Evolutionary conservation across 1,139 yeast species (phyloP), one percentile per base, ranked within the genome.

Genomic region (Blastobotrys proliferans): DNA sequence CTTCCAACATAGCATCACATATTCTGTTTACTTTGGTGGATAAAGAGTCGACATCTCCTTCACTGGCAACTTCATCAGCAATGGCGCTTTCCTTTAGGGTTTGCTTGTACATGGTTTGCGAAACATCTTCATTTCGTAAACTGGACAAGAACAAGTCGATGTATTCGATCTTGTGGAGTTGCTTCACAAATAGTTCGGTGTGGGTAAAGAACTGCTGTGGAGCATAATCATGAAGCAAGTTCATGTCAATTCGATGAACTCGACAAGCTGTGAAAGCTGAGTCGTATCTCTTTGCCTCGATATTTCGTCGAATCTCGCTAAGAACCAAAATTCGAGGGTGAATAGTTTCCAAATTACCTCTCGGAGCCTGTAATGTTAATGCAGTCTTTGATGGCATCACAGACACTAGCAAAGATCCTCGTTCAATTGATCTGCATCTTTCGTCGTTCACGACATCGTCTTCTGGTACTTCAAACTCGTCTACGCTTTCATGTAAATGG

Each of bases 311-410:
- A 14, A 94, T 94, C 16, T 83, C 94, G 10, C 87, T 74, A 39
- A 94, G 69, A 11, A 92, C 95, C 84, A 92, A 80, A 37, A 92
- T 84, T 62, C 98, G 74, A 9, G 99, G 98, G 57, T 79, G 83
- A 25, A 94, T 83, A 0, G 97, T 88, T 63, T 94, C 99, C 52
- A 92, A 69, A 56, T 94, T 94, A 49, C 99, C 99, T 62, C 99
- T 76, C 47, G 95, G 95, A 3, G 97, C 97, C 63, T 94, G 96
- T 43, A 94, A 70, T 2, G 86, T 80, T 14, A 94, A 88, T 0
- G 94, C 77, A 46, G 88, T 81, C 47, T 78, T 83, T 0, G 94
- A 79, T 1, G 97, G 97, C 60, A 88, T 81, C 1, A 79, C 79
- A 35, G 92, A 72, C 1, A 92, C 86, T 41, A 94, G 66, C 25